Conservation (phyloP, 331 rosid species). For the Erythrophleum ivorense region DNA sequence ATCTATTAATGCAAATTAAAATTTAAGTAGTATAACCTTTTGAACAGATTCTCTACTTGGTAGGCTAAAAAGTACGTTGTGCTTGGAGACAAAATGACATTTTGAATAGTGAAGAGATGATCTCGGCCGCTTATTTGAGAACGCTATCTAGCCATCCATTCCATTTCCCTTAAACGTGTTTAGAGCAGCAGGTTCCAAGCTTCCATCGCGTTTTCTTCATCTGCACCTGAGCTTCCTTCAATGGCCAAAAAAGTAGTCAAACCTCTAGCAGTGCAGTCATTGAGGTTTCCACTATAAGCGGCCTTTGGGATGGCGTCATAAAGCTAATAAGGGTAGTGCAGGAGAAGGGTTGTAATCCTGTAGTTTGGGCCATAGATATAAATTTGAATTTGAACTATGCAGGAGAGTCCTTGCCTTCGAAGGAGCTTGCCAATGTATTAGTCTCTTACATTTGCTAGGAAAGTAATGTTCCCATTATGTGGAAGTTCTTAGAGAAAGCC, state of each 20-base stretch:
- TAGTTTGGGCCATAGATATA: conserved; percentile 69
- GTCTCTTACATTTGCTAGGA: conserved; percentile 81
- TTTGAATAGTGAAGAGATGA: no score
- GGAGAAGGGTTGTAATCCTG: conserved; percentile 66
- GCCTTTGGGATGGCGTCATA: conserved; percentile 69
- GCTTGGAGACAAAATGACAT: no score
- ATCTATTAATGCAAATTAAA: no score
- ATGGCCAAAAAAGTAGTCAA: not conserved
- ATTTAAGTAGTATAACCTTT: no score
- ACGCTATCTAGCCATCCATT: no score
- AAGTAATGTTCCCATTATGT: conserved; percentile 74
- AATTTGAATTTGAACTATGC: conserved; percentile 56
- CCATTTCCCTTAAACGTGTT: no score
- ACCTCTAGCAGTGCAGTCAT: not conserved
- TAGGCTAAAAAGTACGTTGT: no score
- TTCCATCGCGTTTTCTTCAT: no score
- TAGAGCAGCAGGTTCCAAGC: no score
- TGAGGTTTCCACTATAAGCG: conserved; percentile 1
- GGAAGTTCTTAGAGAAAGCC: conserved; percentile 90
- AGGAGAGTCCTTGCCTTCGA: conserved; percentile 64
- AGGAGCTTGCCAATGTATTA: conserved; percentile 67
- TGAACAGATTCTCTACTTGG: no score
- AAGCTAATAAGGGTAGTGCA: conserved; percentile 77
- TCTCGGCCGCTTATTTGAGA: no score
- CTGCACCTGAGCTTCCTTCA: no score